Evolutionary conservation across 2,329 filamentous ascomycete species (phyloP).

Genomic region (Botrytis byssoidea): DNA sequence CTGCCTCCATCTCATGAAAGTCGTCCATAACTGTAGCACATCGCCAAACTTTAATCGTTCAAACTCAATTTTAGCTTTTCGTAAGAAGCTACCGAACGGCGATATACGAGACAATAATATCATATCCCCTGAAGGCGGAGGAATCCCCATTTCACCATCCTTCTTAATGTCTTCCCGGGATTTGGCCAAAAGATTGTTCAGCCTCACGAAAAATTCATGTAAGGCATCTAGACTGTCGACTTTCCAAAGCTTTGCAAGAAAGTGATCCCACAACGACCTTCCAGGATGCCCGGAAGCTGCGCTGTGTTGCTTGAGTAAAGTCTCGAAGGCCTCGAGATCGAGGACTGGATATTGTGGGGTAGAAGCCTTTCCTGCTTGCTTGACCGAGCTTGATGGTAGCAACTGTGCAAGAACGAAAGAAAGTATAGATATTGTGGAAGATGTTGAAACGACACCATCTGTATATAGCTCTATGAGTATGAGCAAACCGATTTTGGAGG

Average conservation of each 20-base stretch:
- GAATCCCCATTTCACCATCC: conserved; percentile 53
- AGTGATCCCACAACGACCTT: conserved; percentile 81
- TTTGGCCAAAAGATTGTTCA: conserved; percentile 58
- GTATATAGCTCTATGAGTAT: conserved; percentile 80
- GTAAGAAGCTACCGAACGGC: conserved; percentile 77
- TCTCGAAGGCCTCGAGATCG: conserved; percentile 58
- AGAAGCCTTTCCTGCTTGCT: conserved; percentile 21
- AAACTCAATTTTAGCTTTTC: conserved; percentile 76
- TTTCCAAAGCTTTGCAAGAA: conserved; percentile 78
- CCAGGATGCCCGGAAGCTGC: conserved; percentile 63
- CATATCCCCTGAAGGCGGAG: conserved; percentile 48
- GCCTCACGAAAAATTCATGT: conserved; percentile 69
- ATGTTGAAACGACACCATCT: conserved; percentile 64
- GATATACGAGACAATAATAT: conserved; percentile 70
- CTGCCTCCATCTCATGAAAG: conserved; percentile 77
- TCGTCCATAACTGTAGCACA: conserved; percentile 73
- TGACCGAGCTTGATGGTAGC: conserved; percentile 48
- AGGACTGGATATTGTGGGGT: conserved; percentile 48
- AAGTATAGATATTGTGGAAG: conserved; percentile 71
- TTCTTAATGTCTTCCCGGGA: conserved; percentile 59
- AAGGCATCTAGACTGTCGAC: conserved; percentile 79
- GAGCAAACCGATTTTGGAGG: conserved; percentile 80
- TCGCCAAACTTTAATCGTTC: conserved; percentile 77
- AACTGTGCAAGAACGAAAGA: conserved; percentile 76
- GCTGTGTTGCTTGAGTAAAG: conserved; percentile 52